Evolutionary conservation across 192 early-diverging fungal genomes (phyloP), one percentile per base, ranked within the genome.

Genomic region (Geranomyces variabilis): DNA sequence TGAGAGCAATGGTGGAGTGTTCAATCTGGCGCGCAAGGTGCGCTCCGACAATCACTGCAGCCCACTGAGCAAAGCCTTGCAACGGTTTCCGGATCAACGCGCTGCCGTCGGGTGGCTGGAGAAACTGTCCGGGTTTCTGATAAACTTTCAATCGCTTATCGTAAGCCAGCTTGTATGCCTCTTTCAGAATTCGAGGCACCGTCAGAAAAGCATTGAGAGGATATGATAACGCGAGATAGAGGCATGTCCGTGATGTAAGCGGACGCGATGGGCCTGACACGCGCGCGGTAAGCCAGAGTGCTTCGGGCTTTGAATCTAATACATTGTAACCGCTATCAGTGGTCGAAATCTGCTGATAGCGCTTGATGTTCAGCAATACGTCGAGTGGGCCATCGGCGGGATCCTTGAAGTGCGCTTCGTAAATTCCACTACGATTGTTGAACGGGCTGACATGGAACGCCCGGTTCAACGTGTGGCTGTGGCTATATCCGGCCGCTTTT

Each of bases 151-250:
- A 51, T 22, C 62, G 61, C 48, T 86, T 76, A 10, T 14, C 5
- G 62, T 86, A 88, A 21, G 79, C 75, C 17, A 88, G 62, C 33
- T 66, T 66, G 29, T 51, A 79, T 26, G 86, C 85, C 64, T 88
- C 77, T 31, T 73, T 70, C 70, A 88, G 70, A 70, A 88, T 88
- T 0, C 86, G 53, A 12, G 86, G 86, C 57, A 87, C 45, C 22
- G 86, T 87, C 45, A 87, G 63, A 46, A 88, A 87, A 12, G 75
- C 69, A 0, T 74, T 82, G 41, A 85, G 28, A 21, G 85, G 80
- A 63, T 81, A 84, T 13, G 63, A 48, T n/a, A 73, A 15, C 19
- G 83, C 28, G 9, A 83, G 61, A 29, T 33, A 31, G 19, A 67
- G 66, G 22, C 53, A 8, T 24, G 82, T 12, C 22, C 63, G 68